Evolutionary conservation across 768 basidiomycete genomes (phyloP).

Genomic region (Coprinopsis cinerea): DNA sequence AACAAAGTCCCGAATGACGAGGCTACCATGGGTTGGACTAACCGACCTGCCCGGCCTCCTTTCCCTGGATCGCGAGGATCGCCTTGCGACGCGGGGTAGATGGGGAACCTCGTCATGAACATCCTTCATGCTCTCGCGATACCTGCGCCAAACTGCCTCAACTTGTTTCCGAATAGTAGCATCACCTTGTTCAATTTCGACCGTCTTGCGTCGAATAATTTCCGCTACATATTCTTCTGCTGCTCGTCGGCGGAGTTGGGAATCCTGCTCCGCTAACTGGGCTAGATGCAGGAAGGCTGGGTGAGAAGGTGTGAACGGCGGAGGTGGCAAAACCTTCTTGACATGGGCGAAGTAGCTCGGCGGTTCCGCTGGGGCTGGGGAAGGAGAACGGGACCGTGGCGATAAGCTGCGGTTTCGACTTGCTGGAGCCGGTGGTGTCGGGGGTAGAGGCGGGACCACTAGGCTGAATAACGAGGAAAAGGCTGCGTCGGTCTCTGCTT

Average conservation of each 20-base stretch:
- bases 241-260: constrained; percentile 44
- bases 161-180: constrained; percentile 49
- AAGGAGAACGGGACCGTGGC: constrained; percentile 20
- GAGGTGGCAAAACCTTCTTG: constrained; percentile 62
- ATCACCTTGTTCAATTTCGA: constrained; percentile 53
- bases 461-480: constrained; percentile 40
- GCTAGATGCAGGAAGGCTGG: constrained; percentile 64
- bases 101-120: constrained; percentile 32
- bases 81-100: constrained; percentile 10
- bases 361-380: constrained; percentile 23
- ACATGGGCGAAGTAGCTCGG: constrained; percentile 44
- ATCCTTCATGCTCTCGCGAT: constrained; percentile 40
- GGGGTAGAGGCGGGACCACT: constrained; percentile 31
- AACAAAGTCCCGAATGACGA: constrained; percentile 50
- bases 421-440: constrained; percentile 21
- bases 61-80: constrained; percentile 9
- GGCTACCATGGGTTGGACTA: constrained; percentile 23
- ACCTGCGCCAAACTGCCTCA: constrained; percentile 57
- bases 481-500: constrained; percentile 32
- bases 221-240: constrained; percentile 55
- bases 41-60: constrained; percentile 11
- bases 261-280: constrained; percentile 47
- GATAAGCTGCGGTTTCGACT: constrained; percentile 21
- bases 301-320: constrained; percentile 73
- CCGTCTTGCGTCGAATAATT: constrained; percentile 46